Conservation (phyloP, 2,329 filamentous ascomycete species). For the Talaromyces rugulosus region DNA sequence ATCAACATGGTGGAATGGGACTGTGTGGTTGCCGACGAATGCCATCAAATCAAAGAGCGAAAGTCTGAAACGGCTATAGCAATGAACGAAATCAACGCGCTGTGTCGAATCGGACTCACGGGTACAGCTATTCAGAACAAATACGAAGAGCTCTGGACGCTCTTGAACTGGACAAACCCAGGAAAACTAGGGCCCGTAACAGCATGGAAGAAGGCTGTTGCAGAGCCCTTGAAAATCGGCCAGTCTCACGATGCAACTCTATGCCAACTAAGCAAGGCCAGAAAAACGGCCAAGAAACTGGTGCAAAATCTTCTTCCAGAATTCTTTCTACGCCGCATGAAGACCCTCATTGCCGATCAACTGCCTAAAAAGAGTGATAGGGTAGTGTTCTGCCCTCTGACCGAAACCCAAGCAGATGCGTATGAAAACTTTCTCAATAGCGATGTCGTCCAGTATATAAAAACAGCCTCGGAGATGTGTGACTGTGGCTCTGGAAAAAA, state of each 20-base stretch:
- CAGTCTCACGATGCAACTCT: conserved; percentile 90
- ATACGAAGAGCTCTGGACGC: conserved; percentile 94
- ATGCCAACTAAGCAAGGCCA: conserved; percentile 72
- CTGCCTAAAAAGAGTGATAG: conserved; percentile 91
- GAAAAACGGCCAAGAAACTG: conserved; percentile 77
- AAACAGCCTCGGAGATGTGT: conserved; percentile 63
- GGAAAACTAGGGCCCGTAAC: conserved; percentile 63
- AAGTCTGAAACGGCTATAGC: conserved; percentile 73
- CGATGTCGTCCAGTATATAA: conserved; percentile 65
- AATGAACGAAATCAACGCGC: conserved; percentile 84
- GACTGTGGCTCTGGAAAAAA: conserved; percentile 65
- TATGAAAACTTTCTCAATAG: conserved; percentile 80
- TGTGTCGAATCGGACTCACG: conserved; percentile 88
- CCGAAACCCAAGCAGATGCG: conserved; percentile 71
- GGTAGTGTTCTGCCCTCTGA: conserved; percentile 92
- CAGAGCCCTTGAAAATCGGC: conserved; percentile 74
- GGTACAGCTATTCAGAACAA: conserved; percentile 97
- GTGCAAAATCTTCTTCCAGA: conserved; percentile 81
- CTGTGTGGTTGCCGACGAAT: conserved; percentile 90
- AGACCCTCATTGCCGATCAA: conserved; percentile 85
- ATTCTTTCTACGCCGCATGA: conserved; percentile 90
- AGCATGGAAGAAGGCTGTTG: conserved; percentile 76
- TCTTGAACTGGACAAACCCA: conserved; percentile 94
- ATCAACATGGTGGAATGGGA: conserved; percentile 91
- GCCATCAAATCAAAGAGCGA: conserved; percentile 80